A percentile compares a stretch with the other conserved stretches of the same genome.
phyloP scores from a whole-genome alignment of 1,139 yeast species.

The Nematodospora anomalae region DNA sequence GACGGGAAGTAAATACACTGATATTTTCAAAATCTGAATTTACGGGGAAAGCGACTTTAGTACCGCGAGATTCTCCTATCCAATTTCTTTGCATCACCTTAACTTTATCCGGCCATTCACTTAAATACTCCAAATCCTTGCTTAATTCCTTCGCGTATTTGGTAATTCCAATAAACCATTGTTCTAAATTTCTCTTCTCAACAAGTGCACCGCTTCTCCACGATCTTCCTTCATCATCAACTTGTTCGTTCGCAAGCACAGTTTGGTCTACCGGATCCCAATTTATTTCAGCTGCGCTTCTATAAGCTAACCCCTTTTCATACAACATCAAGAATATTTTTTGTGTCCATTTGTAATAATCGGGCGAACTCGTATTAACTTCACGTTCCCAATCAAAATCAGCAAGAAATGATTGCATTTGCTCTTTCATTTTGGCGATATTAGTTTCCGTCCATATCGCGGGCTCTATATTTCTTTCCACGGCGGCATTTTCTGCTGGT shows the following conservation, averaged over 20 bases:
- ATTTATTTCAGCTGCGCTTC: slow-evolving; percentile 83
- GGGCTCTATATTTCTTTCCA: slow-evolving; percentile 79
- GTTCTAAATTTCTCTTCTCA: slow-evolving; percentile 75
- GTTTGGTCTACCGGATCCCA: slow-evolving; percentile 98
- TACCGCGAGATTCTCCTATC: slow-evolving; percentile 91
- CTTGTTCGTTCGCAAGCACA: slow-evolving; percentile 95
- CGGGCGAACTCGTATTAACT: slow-evolving; percentile 82
- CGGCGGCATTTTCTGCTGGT: slow-evolving; percentile 98
- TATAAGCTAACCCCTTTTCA: slow-evolving; percentile 79
- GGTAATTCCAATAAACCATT: slow-evolving; percentile 93
- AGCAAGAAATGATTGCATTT: slow-evolving; percentile 74
- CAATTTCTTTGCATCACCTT: slow-evolving; percentile 88
- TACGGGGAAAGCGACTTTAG: slow-evolving; percentile 54
- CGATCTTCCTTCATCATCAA: slow-evolving; percentile 82
- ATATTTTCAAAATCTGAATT: slow-evolving; percentile 26
- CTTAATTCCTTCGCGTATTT: slow-evolving; percentile 68
- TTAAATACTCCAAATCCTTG: slow-evolving; percentile 57
- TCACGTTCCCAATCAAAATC: slow-evolving; percentile 96
- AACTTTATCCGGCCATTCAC: slow-evolving; percentile 86
- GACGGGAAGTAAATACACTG: slow-evolving; percentile 78
- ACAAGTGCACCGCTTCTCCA: slow-evolving; percentile 98
- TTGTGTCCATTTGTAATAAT: slow-evolving; percentile 91
- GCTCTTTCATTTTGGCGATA: slow-evolving; percentile 79
- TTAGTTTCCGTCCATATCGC: slow-evolving; percentile 78
- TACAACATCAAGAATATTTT: slow-evolving; percentile 71